These are phyloP conservation scores for Globisporangium alternatum DNA, from an alignment of 352 stramenopile species.

Conservation along the genomic window DNA sequence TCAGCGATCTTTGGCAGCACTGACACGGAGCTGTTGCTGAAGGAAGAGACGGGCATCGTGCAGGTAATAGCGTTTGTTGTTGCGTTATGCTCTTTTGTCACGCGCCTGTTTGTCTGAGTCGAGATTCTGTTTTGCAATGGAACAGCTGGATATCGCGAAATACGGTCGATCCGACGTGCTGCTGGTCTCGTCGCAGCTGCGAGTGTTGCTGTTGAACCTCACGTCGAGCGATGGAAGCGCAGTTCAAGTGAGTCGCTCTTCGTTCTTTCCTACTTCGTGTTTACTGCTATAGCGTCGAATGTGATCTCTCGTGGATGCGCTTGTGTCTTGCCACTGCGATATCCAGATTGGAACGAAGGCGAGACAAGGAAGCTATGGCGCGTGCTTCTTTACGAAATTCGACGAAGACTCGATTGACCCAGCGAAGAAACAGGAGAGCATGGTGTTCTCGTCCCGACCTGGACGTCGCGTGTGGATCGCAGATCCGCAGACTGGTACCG, in stretches of 20 bases:
- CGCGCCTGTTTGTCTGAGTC: background rate
- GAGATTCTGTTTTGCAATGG: background rate
- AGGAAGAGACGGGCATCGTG: conserved; percentile 84
- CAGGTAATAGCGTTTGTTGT: conserved; percentile 32
- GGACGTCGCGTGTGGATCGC: conserved; percentile 81
- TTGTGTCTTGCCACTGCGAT: background rate
- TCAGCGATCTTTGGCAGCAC: conserved; percentile 81
- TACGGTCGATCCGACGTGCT: conserved; percentile 57
- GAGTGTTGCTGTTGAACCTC: conserved; percentile 77
- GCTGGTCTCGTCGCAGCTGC: conserved; percentile 81
- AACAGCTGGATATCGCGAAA: conserved; percentile 61
- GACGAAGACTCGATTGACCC: conserved; percentile 59
- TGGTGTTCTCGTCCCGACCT: conserved; percentile 80
- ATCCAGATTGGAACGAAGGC: conserved; percentile 77
- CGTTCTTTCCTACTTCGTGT: background rate
- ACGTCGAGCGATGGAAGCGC: conserved; percentile 62
- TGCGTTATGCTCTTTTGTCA: background rate
- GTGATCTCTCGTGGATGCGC: background rate
- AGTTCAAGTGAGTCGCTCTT: conserved; percentile 35
- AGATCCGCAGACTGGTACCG: conserved; percentile 67
- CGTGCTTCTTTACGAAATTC: conserved; percentile 73
- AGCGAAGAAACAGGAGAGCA: conserved; percentile 54
- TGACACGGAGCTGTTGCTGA: conserved; percentile 81
- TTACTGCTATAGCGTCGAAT: background rate
- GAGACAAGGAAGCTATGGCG: conserved; percentile 76